Evolutionary conservation across 2,329 filamentous ascomycete species (phyloP).

Genomic region (Colletotrichum sp.): DNA sequence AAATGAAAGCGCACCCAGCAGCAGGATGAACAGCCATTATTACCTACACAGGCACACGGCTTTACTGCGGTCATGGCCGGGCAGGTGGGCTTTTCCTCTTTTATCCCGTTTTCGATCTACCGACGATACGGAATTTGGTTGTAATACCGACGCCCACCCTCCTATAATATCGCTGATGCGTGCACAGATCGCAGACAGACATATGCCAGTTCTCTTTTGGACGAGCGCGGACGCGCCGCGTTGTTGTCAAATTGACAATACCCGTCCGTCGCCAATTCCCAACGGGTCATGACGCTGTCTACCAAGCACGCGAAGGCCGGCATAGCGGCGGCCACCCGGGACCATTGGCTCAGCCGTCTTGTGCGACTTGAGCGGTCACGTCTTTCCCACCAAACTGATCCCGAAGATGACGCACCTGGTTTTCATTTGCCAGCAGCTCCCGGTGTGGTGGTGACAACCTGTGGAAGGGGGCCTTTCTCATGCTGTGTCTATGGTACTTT

Average conservation of each 20-base stretch:
- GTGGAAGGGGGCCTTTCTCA: neutral
- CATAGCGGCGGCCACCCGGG: neutral
- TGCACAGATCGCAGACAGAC: constrained; percentile 3
- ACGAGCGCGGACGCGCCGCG: neutral
- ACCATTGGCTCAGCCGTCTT: neutral
- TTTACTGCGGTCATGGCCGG: constrained; percentile 7
- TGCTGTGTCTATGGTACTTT: neutral
- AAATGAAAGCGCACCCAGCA: neutral
- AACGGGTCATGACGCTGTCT: neutral
- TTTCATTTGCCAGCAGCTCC: neutral
- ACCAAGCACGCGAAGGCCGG: neutral
- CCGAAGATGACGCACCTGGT: neutral
- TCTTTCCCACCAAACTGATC: neutral
- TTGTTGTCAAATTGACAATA: neutral
- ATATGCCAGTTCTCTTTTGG: neutral
- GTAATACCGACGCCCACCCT: constrained; percentile 5
- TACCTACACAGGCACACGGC: neutral
- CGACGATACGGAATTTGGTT: constrained; percentile 4
- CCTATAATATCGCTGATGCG: neutral
- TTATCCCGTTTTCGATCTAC: constrained; percentile 3
- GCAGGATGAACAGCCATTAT: neutral
- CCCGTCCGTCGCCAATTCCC: neutral
- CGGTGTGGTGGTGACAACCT: neutral
- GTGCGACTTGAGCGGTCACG: constrained; percentile 9
- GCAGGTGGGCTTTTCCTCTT: neutral